Conservation (phyloP, 2,329 filamentous ascomycete species). For the Arthrobotrys musiformis region DNA sequence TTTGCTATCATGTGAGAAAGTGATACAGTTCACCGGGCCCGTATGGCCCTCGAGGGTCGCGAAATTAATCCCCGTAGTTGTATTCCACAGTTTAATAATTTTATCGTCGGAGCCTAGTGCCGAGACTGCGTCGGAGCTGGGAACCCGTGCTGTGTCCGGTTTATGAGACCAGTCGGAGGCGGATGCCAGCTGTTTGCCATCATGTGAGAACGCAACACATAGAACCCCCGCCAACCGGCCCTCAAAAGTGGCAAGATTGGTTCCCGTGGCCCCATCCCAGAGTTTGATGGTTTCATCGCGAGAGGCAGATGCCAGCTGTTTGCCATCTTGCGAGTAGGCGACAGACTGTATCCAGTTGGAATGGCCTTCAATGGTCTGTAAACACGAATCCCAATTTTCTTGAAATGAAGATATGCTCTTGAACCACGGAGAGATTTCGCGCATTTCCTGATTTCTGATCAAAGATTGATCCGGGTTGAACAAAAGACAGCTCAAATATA, state of each 20-base stretch:
- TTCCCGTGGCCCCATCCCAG: background rate
- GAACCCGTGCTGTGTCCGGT: no score
- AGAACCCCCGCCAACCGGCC: background rate
- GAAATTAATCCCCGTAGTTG: background rate
- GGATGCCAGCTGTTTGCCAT: background rate
- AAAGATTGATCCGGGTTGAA: constrained; percentile 4
- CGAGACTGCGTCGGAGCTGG: no score
- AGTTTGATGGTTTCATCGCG: background rate
- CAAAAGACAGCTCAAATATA: constrained; percentile 15
- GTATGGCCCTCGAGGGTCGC: constrained; percentile 63
- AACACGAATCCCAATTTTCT: constrained; percentile 6
- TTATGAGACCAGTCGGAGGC: background rate
- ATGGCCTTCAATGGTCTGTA: background rate
- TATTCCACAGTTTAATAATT: constrained; percentile 1
- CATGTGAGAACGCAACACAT: background rate
- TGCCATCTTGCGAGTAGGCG: background rate
- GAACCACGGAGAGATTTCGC: background rate
- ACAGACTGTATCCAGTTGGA: background rate
- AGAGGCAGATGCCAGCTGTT: background rate
- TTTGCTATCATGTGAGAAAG: constrained; percentile 8
- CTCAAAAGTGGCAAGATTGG: background rate
- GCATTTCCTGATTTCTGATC: constrained; percentile 1
- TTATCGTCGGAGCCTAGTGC: no score
- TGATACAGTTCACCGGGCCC: background rate
- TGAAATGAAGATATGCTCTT: background rate